Conservation (phyloP, 768 basidiomycete genomes). For the Neoboletus subvelutipes region DNA sequence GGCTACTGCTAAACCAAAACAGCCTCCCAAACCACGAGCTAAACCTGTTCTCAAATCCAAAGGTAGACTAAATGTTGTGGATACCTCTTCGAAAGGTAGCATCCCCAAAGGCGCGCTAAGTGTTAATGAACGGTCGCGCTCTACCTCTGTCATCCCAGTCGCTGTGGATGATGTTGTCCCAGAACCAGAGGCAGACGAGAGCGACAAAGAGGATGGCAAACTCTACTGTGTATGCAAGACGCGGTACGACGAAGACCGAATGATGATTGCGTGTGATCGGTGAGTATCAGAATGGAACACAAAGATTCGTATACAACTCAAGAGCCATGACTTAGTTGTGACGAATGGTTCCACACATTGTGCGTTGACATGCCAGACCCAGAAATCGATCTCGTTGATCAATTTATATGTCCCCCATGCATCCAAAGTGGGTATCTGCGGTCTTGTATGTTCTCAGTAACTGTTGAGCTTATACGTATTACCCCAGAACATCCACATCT, state of each 20-base stretch:
- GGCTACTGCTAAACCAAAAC: conserved; percentile 30
- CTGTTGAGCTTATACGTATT: neutral
- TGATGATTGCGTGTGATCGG: conserved; percentile 95
- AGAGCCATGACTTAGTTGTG: conserved; percentile 58
- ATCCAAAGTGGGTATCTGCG: conserved; percentile 56
- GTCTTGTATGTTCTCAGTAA: conserved; percentile 1
- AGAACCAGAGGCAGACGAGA: conserved; percentile 50
- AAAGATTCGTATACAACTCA: neutral
- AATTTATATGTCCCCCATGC: conserved; percentile 87
- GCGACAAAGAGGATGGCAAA: conserved; percentile 47
- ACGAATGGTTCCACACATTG: conserved; percentile 91
- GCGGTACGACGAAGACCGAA: conserved; percentile 79
- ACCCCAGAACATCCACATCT: conserved; percentile 56
- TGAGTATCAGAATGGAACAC: conserved; percentile 36
- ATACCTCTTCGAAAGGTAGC: conserved; percentile 16
- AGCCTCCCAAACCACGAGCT: conserved; percentile 30
- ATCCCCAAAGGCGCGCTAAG: conserved; percentile 26
- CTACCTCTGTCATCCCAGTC: conserved; percentile 65
- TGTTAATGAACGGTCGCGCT: conserved; percentile 56
- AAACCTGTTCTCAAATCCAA: conserved; percentile 35
- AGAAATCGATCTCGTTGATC: conserved; percentile 85
- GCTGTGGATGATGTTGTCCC: conserved; percentile 41
- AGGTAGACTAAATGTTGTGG: conserved; percentile 11
- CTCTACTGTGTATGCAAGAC: conserved; percentile 89
- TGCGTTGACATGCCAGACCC: conserved; percentile 82